These are phyloP conservation scores for Moesziomyces sp. DNA, from an alignment of 1,284 basidiomycete species.

Conservation along the genomic window DNA sequence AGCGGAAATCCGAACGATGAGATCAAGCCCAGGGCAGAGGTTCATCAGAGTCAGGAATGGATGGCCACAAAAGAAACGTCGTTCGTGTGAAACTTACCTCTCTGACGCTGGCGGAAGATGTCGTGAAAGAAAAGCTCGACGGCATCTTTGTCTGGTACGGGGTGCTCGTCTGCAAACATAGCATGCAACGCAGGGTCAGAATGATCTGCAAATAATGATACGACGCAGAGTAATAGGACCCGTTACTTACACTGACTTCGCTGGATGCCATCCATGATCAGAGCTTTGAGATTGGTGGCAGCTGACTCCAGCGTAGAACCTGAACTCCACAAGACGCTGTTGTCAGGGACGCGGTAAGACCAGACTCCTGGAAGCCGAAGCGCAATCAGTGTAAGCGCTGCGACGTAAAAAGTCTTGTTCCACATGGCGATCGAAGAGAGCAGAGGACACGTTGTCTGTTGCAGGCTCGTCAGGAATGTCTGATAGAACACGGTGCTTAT, in stretches of 20 bases:
- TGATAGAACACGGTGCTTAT: too few species aligned
- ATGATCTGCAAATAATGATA: too few species aligned
- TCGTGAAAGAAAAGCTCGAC: too few species aligned
- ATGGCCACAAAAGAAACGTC: too few species aligned
- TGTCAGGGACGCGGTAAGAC: background rate
- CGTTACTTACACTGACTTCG: background rate
- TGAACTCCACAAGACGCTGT: background rate
- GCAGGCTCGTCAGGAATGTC: too few species aligned
- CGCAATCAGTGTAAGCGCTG: background rate
- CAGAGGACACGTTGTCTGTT: too few species aligned
- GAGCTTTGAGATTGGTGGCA: background rate
- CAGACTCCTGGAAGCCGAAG: background rate
- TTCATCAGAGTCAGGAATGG: background rate
- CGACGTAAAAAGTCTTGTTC: background rate
- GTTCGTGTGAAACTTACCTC: too few species aligned
- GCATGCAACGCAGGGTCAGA: too few species aligned
- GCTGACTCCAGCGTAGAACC: background rate
- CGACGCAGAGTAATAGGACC: background rate
- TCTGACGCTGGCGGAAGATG: too few species aligned
- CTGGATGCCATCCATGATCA: background rate
- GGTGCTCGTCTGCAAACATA: too few species aligned
- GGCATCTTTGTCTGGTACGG: too few species aligned
- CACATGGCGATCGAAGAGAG: background rate
- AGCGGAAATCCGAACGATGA: too few species aligned
- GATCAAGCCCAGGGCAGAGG: background rate